These are phyloP conservation scores for Thozetella sp. DNA, from an alignment of 495 filamentous ascomycete species.

Conservation along the genomic window DNA sequence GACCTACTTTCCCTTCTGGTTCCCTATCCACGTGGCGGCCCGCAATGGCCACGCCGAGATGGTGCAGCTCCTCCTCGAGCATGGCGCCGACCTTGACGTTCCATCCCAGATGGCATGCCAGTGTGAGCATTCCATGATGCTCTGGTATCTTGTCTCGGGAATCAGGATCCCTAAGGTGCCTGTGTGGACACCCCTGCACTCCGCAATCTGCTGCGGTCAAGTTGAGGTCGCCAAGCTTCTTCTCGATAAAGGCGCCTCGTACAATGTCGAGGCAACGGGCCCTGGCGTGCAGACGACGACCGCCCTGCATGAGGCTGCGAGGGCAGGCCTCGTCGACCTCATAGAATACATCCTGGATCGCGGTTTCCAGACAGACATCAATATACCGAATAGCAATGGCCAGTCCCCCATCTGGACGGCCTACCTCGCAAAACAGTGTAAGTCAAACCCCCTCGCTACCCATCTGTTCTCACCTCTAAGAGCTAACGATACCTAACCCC, in stretches of 20 bases:
- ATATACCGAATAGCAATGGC: neutral
- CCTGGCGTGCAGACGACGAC: neutral
- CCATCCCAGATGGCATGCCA: neutral
- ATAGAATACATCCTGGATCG: constrained; percentile 3
- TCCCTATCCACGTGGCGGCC: constrained; percentile 5
- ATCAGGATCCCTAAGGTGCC: neutral
- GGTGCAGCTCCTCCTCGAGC: constrained; percentile 1
- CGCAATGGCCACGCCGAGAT: constrained; percentile 5
- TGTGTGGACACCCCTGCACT: neutral
- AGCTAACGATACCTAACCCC: neutral
- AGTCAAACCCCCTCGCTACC: neutral
- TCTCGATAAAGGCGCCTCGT: neutral
- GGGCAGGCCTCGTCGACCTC: constrained; percentile 5
- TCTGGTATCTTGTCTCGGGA: neutral
- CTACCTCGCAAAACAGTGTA: constrained; percentile 3
- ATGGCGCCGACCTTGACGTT: neutral
- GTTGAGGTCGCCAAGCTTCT: neutral
- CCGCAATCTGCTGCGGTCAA: constrained; percentile 1
- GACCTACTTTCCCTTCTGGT: neutral
- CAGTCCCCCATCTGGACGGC: constrained; percentile 8
- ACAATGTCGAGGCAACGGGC: neutral
- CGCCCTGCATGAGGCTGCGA: constrained; percentile 7
- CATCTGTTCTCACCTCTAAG: no score
- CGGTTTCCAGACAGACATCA: constrained; percentile 5
- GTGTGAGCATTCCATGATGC: neutral